phyloP scores from a whole-genome alignment of 352 stramenopile species.

The Phytophthora sojae region DNA sequence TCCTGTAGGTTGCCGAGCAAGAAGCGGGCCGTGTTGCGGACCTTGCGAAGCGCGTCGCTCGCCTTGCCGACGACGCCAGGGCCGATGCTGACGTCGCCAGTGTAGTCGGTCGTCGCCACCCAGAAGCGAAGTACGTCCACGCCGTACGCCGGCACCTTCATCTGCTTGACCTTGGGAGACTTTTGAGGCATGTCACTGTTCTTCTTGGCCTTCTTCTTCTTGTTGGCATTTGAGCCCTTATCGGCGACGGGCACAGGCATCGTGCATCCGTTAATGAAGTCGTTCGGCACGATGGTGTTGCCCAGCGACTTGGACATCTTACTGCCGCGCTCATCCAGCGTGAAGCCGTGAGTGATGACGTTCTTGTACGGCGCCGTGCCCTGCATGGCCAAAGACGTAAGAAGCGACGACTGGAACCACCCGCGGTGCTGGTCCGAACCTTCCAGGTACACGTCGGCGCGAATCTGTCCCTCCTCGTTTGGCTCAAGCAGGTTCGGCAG shows the following conservation, averaged over 20 bases:
- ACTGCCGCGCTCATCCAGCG: slow-evolving; percentile 97
- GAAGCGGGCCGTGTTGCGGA: slow-evolving; percentile 98
- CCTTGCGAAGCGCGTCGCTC: slow-evolving; percentile 80
- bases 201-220: slow-evolving; percentile 87
- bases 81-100: slow-evolving; percentile 95
- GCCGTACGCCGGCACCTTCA: slow-evolving; percentile 92
- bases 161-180: slow-evolving; percentile 64
- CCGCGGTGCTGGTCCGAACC: slow-evolving; percentile 97
- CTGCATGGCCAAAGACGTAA: slow-evolving; percentile 93
- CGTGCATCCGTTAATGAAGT: slow-evolving; percentile 95
- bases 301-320: slow-evolving; percentile 99
- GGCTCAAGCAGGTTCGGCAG: slow-evolving; percentile 43
- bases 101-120: slow-evolving; percentile 98
- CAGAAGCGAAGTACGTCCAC: slow-evolving; percentile 98
- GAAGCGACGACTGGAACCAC: slow-evolving; percentile 99
- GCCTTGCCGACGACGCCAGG: slow-evolving; percentile 92
- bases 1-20: slow-evolving; percentile 96
- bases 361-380: slow-evolving; percentile 93
- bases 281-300: slow-evolving; percentile 95
- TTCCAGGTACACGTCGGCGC: slow-evolving; percentile 97
- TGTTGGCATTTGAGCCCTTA: slow-evolving; percentile 33
- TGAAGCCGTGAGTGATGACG: slow-evolving; percentile 98
- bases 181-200: slow-evolving; percentile 66
- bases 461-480: slow-evolving; percentile 67
- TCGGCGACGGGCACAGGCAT: slow-evolving; percentile 38